Base-by-base conservation (phyloP, 257 asterid genomes). In the Capsicum chinense region DNA sequence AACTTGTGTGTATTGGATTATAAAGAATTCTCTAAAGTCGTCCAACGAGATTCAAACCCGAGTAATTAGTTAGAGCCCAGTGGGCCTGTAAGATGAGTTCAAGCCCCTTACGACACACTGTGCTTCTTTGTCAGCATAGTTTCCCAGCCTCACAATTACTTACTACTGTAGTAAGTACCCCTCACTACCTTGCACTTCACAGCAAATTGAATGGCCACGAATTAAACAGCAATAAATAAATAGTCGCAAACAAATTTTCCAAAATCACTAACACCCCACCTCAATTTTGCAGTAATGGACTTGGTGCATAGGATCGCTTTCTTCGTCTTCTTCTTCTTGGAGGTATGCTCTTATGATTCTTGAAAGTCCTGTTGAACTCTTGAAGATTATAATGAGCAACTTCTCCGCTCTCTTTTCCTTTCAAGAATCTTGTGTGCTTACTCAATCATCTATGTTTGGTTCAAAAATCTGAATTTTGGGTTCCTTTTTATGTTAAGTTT, bases 381-480 rank as follows among this genome's bases (percentile, higher is more conserved):
- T 42, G 33, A 69, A 4, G 5, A 15, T 78, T 2, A 54, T 21
- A 12, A 71, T 44, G 37, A 47, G 37, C 39, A 44, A 54, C 59
- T 52, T 14, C 64, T 50, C 39, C 69, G 3, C 26, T 59, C 1
- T 59, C 64, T 9, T 59, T 59, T 17, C 5, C 39, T 62, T 62
- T 19, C 66, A 69, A 69, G 33, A 69, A 42, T 69, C 14, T 52
- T 21, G 13, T 50, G 62, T 62, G 59, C 62, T 76, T 52, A 76
- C 13, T 14, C 13, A 26, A 76, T 76, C 80, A 85, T 62, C 76
- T 48, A 56, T 17, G 14, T 79, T 67, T 79, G 62, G 84, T 80
- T 83, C 44, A 39, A 83, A 84, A 81, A 47, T 67, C 74, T 67
- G 63, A 56, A 5, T 82, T 56, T 9, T 67, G 83, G 82, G 84